phyloP scores from a whole-genome alignment of 257 asterid species.

The Mentha longifolia region DNA sequence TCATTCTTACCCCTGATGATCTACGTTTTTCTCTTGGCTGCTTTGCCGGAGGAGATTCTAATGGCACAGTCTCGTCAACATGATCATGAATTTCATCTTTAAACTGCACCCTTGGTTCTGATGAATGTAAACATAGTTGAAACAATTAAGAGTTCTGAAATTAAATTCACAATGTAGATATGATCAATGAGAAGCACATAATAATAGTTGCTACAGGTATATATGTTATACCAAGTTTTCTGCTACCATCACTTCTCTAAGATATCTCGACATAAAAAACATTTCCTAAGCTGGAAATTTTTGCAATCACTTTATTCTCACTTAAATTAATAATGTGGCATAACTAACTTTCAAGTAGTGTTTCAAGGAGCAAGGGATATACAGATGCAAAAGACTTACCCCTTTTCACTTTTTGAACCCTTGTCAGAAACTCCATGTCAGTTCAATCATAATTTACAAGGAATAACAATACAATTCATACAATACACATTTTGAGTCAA shows the following conservation, averaged over 20 bases:
- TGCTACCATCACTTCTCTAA: constrained; percentile 3
- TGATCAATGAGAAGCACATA: constrained; percentile 21
- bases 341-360: constrained; percentile 8
- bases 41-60: constrained; percentile 54
- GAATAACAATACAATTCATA: constrained; percentile 2
- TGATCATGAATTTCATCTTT: constrained; percentile 67
- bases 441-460: constrained; percentile 5
- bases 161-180: constrained; percentile 20
- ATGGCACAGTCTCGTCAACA: constrained; percentile 71
- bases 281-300: constrained; percentile 10
- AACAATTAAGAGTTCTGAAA: constrained; percentile 20
- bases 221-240: constrained; percentile 14
- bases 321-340: constrained; percentile 8
- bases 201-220: background rate
- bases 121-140: constrained; percentile 37
- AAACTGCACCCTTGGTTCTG: constrained; percentile 45
- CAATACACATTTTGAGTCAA: constrained; percentile 22
- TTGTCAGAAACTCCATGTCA: constrained; percentile 5
- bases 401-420: constrained; percentile 9
- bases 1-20: constrained; percentile 55
- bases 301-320: background rate
- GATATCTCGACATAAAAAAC: constrained; percentile 4
- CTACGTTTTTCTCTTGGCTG: constrained; percentile 62
- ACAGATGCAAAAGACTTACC: background rate
- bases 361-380: background rate